These are phyloP conservation scores for Otatea glauca DNA, from an alignment of 176 grass and related monocot species.

Conservation along the genomic window DNA sequence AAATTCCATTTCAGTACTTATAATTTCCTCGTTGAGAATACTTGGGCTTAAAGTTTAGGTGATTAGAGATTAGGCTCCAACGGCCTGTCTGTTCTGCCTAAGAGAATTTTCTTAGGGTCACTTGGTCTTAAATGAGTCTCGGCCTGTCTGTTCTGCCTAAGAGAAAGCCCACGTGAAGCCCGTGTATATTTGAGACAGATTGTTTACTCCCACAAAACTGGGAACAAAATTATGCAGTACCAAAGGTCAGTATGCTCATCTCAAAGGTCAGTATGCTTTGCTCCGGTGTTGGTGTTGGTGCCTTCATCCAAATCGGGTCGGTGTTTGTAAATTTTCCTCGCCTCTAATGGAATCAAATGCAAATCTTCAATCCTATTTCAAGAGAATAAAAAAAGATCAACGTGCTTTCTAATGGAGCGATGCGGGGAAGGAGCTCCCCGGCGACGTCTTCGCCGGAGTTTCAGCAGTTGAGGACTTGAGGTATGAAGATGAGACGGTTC, in stretches of 20 bases:
- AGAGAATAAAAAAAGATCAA: background rate
- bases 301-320: background rate
- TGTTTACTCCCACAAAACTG: background rate
- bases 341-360: background rate
- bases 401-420: background rate
- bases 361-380: background rate
- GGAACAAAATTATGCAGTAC: background rate
- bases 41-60: constrained; percentile 1
- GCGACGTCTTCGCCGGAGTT: background rate
- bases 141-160: background rate
- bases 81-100: too few species aligned
- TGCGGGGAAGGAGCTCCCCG: too few species aligned
- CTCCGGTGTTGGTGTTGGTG: background rate
- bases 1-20: background rate
- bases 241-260: background rate
- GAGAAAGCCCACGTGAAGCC: background rate
- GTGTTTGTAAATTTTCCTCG: background rate
- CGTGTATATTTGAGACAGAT: background rate
- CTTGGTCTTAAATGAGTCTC: background rate
- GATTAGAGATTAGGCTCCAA: background rate
- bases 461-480: too few species aligned
- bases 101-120: background rate
- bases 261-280: background rate
- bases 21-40: background rate
- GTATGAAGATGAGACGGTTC: too few species aligned